These are phyloP conservation scores for Malassezia vespertilionis DNA, from an alignment of 1,284 basidiomycete species.

Conservation along the genomic window DNA sequence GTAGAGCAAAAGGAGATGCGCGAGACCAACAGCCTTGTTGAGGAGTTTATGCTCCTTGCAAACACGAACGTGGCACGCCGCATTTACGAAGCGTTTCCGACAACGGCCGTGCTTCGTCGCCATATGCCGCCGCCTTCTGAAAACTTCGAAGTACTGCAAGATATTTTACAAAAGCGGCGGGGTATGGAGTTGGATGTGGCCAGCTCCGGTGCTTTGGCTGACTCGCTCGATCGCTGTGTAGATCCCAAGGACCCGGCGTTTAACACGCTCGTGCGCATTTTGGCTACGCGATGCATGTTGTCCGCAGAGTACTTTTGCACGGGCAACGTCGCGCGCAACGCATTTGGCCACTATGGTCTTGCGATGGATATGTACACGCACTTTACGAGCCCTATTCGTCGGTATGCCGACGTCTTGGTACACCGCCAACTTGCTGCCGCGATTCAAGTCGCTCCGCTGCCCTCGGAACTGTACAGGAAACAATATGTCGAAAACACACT, in stretches of 20 bases:
- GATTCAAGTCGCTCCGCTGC: constrained; percentile 71
- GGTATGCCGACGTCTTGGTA: constrained; percentile 66
- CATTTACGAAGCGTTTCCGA: constrained; percentile 88
- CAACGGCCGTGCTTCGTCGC: constrained; percentile 86
- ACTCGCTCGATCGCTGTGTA: constrained; percentile 74
- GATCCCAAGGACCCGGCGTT: constrained; percentile 60
- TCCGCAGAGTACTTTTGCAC: constrained; percentile 97
- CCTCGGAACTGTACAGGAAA: constrained; percentile 77
- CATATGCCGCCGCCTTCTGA: constrained; percentile 82
- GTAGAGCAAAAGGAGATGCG: constrained; percentile 87
- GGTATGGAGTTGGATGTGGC: constrained; percentile 81
- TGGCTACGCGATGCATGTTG: constrained; percentile 98
- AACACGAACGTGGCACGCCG: constrained; percentile 86
- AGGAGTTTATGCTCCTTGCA: constrained; percentile 98
- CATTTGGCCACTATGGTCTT: constrained; percentile 92
- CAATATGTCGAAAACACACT: constrained; percentile 76
- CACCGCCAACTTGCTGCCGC: constrained; percentile 88
- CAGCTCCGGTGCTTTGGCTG: constrained; percentile 78
- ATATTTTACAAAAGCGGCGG: constrained; percentile 76
- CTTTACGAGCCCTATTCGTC: constrained; percentile 57
- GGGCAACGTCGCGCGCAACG: constrained; percentile 79
- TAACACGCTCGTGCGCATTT: constrained; percentile 94
- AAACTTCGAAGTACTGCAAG: constrained; percentile 92
- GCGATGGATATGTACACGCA: constrained; percentile 96
- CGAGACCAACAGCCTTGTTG: constrained; percentile 93